A percentile compares a stretch with the other conserved stretches of the same genome.
phyloP scores from a whole-genome alignment of 768 basidiomycete genomes.

The Russula olivacea region DNA sequence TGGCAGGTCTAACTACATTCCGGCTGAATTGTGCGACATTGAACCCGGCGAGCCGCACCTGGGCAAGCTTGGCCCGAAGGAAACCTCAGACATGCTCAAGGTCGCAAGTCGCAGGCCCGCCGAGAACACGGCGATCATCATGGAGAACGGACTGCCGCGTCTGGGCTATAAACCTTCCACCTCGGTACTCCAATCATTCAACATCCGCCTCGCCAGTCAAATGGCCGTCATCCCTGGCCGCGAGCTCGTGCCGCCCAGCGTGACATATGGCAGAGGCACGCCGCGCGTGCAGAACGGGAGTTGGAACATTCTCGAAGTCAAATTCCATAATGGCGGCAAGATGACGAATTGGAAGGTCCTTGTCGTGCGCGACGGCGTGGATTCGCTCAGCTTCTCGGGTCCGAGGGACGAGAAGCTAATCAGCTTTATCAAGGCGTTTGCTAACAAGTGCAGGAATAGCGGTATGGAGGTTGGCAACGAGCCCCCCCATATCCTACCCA shows the following conservation, averaged over 20 bases:
- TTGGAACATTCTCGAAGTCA: conserved; percentile 73
- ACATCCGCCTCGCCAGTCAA: conserved; percentile 45
- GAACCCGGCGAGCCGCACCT: conserved; percentile 52
- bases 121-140: conserved; percentile 53
- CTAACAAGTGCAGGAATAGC: conserved; percentile 47
- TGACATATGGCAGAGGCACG: conserved; percentile 49
- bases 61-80: conserved; percentile 52
- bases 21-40: conserved; percentile 69
- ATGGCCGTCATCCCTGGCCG: conserved; percentile 65
- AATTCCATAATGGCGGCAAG: conserved; percentile 52
- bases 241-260: conserved; percentile 51
- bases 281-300: conserved; percentile 49
- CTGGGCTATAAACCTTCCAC: conserved; percentile 47
- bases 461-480: conserved; percentile 48
- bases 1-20: conserved; percentile 40
- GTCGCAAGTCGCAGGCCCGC: conserved; percentile 59
- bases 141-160: conserved; percentile 48
- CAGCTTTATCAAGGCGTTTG: conserved; percentile 48
- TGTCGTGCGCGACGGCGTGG: conserved; percentile 48
- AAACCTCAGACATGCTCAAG: conserved; percentile 66
- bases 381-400: conserved; percentile 34
- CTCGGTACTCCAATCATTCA: conserved; percentile 45
- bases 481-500: conserved; percentile 36
- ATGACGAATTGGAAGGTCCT: conserved; percentile 63
- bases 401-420: conserved; percentile 40